phyloP scores from a whole-genome alignment of 768 basidiomycete genomes.

The Naematelia encephala region DNA sequence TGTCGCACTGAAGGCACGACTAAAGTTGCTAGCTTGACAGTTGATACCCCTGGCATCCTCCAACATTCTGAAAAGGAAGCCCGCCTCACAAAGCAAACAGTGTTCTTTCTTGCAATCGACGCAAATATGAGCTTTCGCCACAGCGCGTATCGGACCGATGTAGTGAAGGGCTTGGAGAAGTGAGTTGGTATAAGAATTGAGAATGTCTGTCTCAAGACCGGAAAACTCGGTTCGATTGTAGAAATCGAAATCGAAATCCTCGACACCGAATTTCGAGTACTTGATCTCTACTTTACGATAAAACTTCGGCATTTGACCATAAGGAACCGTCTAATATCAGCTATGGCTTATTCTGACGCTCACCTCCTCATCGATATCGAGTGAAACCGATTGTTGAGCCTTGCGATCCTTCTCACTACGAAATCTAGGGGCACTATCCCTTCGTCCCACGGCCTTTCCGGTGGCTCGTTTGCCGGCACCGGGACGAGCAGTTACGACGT shows the following conservation, averaged over 20 bases:
- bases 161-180: conserved; percentile 89
- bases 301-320: conserved; percentile 61
- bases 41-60: conserved; percentile 91
- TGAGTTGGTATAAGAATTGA: conserved; percentile 94
- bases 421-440: conserved; percentile 57
- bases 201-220: conserved; percentile 92
- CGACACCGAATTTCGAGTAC: conserved; percentile 96
- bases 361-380: conserved; percentile 29
- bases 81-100: conserved; percentile 90
- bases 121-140: conserved; percentile 89
- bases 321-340: conserved; percentile 10
- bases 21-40: conserved; percentile 96
- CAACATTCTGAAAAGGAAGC: conserved; percentile 90
- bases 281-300: conserved; percentile 95
- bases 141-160: conserved; percentile 65
- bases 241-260: conserved; percentile 99
- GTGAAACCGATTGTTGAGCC: conserved; percentile 2
- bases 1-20: conserved; percentile 82
- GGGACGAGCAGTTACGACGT: conserved; percentile 60
- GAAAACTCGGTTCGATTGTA: conserved; percentile 89
- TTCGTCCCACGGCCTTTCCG: conserved; percentile 46
- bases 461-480: conserved; percentile 21
- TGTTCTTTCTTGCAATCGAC: conserved; percentile 84
- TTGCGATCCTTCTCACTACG: conserved; percentile 69
- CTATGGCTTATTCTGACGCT: conserved; percentile 7